Evolutionary conservation across 2,329 filamentous ascomycete species (phyloP).

Genomic region (Aureobasidium sp.): DNA sequence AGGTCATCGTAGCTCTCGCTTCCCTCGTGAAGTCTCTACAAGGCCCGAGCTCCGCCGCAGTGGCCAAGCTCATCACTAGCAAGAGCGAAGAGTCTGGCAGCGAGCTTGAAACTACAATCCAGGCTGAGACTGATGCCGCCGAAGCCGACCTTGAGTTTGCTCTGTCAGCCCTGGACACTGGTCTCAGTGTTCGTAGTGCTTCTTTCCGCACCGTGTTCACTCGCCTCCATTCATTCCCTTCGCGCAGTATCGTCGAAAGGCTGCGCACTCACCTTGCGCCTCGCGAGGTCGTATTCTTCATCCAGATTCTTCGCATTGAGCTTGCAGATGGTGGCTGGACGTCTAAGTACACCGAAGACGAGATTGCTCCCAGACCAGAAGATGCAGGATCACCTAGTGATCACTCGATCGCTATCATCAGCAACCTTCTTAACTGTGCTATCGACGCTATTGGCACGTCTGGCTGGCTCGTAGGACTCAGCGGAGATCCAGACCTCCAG

Average conservation of each 20-base stretch:
- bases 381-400: constrained; percentile 49
- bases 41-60: constrained; percentile 26
- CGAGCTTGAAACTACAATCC: constrained; percentile 12
- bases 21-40: constrained; percentile 63
- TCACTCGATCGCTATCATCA: constrained; percentile 61
- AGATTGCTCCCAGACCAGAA: constrained; percentile 39
- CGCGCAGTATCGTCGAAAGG: constrained; percentile 50
- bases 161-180: constrained; percentile 57
- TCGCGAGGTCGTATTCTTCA: constrained; percentile 61
- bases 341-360: constrained; percentile 58
- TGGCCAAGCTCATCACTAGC: constrained; percentile 12
- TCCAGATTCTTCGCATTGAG: constrained; percentile 64
- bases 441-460: constrained; percentile 67
- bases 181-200: constrained; percentile 53
- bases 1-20: constrained; percentile 59
- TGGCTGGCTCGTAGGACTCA: constrained; percentile 62
- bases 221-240: constrained; percentile 60
- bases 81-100: constrained; percentile 1
- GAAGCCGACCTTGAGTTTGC: constrained; percentile 56
- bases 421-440: constrained; percentile 62
- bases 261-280: constrained; percentile 57
- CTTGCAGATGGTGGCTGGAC: constrained; percentile 70
- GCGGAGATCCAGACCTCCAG: constrained; percentile 42
- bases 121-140: constrained; percentile 39
- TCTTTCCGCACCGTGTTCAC: constrained; percentile 61